These are phyloP conservation scores for Cucurbita pepo DNA, from an alignment of 306 rosid species.

Conservation along the genomic window DNA sequence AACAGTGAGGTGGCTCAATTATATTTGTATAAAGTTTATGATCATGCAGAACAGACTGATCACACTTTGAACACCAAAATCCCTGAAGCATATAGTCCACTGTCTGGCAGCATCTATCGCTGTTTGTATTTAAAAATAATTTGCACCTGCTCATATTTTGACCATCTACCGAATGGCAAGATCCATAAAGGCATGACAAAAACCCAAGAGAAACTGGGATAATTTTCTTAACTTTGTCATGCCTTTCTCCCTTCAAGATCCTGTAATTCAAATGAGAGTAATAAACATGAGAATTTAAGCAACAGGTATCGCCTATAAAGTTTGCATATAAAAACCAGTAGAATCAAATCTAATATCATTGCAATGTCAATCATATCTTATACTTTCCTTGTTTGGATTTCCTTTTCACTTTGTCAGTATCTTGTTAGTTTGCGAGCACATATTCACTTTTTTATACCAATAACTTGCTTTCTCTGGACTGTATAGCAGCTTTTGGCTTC, in stretches of 20 bases:
- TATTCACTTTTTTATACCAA: not conserved
- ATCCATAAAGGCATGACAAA: conserved; percentile 79
- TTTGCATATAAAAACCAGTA: not conserved
- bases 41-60: conserved; percentile 21
- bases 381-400: not conserved
- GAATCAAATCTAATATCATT: not conserved
- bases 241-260: conserved; percentile 32
- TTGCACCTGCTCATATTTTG: conserved; percentile 31
- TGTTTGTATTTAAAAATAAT: conserved; percentile 25
- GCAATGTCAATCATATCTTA: not conserved
- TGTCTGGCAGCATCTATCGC: conserved; percentile 29
- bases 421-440: not conserved
- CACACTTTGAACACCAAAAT: conserved; percentile 84
- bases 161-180: conserved; percentile 28
- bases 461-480: not conserved
- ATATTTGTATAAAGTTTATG: conserved; percentile 19
- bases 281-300: conserved; percentile 11
- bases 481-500: not conserved
- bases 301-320: not conserved
- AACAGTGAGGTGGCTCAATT: conserved; percentile 16
- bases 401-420: not conserved
- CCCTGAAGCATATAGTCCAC: conserved; percentile 52
- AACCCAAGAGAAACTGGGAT: conserved; percentile 66
- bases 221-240: conserved; percentile 37
- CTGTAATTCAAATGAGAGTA: conserved; percentile 24